Conservation (phyloP, 352 stramenopile species). For the Phytophthora cactorum region DNA sequence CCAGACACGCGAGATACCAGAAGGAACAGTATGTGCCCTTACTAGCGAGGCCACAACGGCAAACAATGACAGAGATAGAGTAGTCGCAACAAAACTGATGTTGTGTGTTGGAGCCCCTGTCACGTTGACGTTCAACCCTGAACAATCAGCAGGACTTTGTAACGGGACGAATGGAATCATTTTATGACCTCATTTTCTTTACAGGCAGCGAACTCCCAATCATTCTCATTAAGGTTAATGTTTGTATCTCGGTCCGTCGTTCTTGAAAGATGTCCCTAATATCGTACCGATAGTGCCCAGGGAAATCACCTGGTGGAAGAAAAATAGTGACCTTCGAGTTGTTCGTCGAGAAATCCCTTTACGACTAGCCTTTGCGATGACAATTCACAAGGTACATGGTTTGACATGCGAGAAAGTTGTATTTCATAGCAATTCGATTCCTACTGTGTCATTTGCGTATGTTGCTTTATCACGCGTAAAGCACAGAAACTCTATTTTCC, state of each 20-base stretch:
- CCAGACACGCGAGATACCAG: not conserved
- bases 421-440: constrained; percentile 8
- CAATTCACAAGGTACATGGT: constrained; percentile 13
- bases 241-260: not conserved
- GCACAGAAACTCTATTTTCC: not conserved
- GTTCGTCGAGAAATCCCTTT: constrained; percentile 6
- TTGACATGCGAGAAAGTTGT: constrained; percentile 4
- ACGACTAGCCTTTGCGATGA: constrained; percentile 11
- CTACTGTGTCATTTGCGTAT: not conserved
- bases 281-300: not conserved
- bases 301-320: not conserved
- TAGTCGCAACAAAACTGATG: not conserved
- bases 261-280: not conserved
- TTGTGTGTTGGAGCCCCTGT: constrained; percentile 1
- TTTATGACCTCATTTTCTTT: constrained; percentile 8
- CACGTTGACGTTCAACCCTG: constrained; percentile 1
- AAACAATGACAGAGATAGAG: not conserved
- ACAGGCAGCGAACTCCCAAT: not conserved
- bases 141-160: not conserved
- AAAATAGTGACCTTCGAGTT: not conserved
- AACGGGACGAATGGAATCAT: not conserved
- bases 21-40: not conserved
- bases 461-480: not conserved
- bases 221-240: not conserved
- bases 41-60: not conserved